Conservation (phyloP, 768 basidiomycete species). For the Hirschioporus abietinus region DNA sequence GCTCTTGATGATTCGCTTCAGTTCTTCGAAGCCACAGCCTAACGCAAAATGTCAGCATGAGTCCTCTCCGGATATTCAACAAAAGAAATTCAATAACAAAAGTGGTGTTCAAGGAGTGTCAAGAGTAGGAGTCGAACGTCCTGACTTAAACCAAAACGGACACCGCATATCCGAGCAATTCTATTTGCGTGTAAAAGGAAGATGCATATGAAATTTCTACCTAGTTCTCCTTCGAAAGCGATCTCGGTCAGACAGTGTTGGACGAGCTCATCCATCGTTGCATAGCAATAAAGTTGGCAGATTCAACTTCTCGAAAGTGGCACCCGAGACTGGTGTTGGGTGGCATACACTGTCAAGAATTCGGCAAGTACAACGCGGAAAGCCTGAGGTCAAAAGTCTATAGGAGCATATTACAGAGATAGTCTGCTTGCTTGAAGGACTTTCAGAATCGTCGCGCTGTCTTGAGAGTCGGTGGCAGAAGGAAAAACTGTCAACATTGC, state of each 20-base stretch:
- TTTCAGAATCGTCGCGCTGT: background rate
- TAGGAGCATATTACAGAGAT: no score
- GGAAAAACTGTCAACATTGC: background rate
- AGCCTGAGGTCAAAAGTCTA: no score
- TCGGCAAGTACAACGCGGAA: no score
- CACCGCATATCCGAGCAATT: background rate
- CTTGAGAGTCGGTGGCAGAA: background rate
- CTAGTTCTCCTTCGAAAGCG: slow-evolving; percentile 86
- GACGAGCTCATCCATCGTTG: slow-evolving; percentile 75
- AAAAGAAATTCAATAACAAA: slow-evolving; percentile 14
- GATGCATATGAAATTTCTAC: slow-evolving; percentile 34
- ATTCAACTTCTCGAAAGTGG: background rate
- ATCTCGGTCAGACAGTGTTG: slow-evolving; percentile 82
- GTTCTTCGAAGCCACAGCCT: slow-evolving; percentile 74
- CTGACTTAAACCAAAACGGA: slow-evolving; percentile 12
- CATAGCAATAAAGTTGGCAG: background rate
- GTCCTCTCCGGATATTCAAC: slow-evolving; percentile 7
- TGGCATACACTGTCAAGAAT: no score
- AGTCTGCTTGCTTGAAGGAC: no score
- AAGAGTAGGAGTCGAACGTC: slow-evolving; percentile 41
- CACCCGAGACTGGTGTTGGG: no score
- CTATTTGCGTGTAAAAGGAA: background rate
- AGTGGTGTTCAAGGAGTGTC: slow-evolving; percentile 1
- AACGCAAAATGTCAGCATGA: slow-evolving; percentile 12
- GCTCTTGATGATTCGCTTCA: slow-evolving; percentile 61